phyloP scores from a whole-genome alignment of 495 filamentous ascomycete species.

The Astrothelium subdiscretum region DNA sequence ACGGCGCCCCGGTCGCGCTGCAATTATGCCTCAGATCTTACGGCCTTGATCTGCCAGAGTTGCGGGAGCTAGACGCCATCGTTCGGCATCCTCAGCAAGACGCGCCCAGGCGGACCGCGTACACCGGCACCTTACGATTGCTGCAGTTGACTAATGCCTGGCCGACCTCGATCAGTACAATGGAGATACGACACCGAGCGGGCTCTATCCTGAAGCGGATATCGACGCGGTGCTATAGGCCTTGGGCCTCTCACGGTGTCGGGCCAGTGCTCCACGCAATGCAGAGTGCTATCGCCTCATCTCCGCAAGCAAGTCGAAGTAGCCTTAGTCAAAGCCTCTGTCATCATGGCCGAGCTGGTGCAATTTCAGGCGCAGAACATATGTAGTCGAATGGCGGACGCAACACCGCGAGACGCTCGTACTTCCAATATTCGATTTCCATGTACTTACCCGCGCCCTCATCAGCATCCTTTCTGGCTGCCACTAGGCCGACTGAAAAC shows the following conservation, averaged over 20 bases:
- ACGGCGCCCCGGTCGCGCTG: neutral
- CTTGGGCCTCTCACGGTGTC: neutral
- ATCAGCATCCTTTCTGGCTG: neutral
- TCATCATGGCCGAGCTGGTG: neutral
- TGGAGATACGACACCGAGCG: neutral
- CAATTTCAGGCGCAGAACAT: neutral
- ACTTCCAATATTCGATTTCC: neutral
- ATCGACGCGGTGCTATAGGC: neutral
- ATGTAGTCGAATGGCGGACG: neutral
- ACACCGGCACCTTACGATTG: neutral
- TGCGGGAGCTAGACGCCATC: neutral
- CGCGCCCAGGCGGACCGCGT: neutral
- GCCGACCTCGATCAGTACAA: neutral
- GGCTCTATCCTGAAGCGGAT: neutral
- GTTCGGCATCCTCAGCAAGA: neutral
- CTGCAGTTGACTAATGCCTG: neutral
- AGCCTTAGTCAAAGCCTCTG: neutral
- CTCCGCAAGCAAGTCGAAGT: neutral
- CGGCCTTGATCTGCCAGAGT: neutral
- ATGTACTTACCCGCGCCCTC: neutral
- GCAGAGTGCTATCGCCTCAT: slow-evolving; percentile 1
- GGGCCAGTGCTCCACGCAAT: neutral
- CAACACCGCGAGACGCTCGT: neutral
- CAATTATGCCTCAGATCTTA: neutral
- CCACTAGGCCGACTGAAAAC: neutral